phyloP scores from a whole-genome alignment of 2,329 filamentous ascomycete species.

The Fusarium compactum region DNA sequence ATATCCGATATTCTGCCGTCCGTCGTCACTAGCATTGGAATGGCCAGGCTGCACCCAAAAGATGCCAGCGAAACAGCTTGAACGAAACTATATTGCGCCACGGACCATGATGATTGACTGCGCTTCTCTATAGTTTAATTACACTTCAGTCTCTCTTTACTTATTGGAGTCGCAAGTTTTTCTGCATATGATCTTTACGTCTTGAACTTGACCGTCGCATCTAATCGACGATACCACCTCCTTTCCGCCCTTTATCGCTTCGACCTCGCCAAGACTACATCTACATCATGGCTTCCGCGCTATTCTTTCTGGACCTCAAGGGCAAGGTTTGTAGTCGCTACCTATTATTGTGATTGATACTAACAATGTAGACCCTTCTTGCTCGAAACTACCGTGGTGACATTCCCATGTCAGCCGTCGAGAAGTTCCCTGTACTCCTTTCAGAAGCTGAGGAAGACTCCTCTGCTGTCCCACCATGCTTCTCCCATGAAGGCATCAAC shows the following conservation, averaged over 20 bases:
- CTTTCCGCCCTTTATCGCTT: conserved; percentile 39
- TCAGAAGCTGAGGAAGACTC: conserved; percentile 99
- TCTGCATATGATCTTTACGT: conserved; percentile 33
- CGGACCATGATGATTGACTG: conserved; percentile 45
- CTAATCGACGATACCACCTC: conserved; percentile 46
- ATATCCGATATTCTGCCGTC: conserved; percentile 43
- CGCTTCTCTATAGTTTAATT: conserved; percentile 41
- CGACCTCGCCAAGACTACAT: conserved; percentile 26
- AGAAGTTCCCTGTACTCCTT: conserved; percentile 95
- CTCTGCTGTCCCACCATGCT: conserved; percentile 95
- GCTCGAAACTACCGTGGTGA: conserved; percentile 98
- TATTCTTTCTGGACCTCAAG: conserved; percentile 99
- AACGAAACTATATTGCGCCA: conserved; percentile 26
- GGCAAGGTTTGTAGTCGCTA: conserved; percentile 79
- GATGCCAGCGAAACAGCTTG: conserved; percentile 46
- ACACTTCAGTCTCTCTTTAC: conserved; percentile 17
- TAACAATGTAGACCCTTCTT: conserved; percentile 82
- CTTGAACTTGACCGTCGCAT: conserved; percentile 33
- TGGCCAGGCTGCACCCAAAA: conserved; percentile 43
- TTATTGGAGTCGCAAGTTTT: conserved; percentile 5
- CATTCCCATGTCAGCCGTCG: conserved; percentile 98
- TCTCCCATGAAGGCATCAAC: conserved; percentile 98
- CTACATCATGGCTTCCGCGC: conserved; percentile 86
- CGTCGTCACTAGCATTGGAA: conserved; percentile 31
- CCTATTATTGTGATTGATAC: not conserved